Evolutionary conservation across 2,329 filamentous ascomycete genomes (phyloP), one percentile per base, ranked within the genome.

Genomic region (Aspergillus costaricaensis): DNA sequence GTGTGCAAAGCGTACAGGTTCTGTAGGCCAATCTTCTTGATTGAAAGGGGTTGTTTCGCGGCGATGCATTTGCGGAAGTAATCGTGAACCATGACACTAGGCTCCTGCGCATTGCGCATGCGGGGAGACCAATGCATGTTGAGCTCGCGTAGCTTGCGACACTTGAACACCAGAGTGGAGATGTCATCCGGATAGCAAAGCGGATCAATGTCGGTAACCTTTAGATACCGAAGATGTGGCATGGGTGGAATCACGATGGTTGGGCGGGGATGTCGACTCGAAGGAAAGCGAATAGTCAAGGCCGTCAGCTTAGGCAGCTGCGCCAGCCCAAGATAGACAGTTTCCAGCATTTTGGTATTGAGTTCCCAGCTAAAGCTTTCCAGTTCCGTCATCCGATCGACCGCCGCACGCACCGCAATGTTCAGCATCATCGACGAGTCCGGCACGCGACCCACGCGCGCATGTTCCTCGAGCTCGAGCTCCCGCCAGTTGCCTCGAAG

Each of bases 141-240:
- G 7, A 88, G 72, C 32, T 84, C 82, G 43, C 80, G 76, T 4
- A 88, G 74, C 55, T 83, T 83, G 62, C 78, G 81, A 4, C 83
- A 82, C n/a, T 81, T 76, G 14, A 80, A 71, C 6, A 88, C 72
- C 14, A 88, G 72, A 21, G 83, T 75, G 14, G 84, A 85, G 8
- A 88, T 81, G 65, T 88, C 86, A 71, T 88, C 86, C 0, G 85
- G 85, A 66, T 87, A 86, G 73, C 86, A 88, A 9, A 88, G 77
- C 1, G 86, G 86, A 58, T 88, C 86, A 55, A 88, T 85, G 63
- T 88, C 81, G 61, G 83, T 83, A 27, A 86, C 77, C 55, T 82
- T 81, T 38, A 88, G 76, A 4, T 75, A 77, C 36, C 76, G 76
- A 23, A 88, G 76, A 63, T 82, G 84, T 7, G 83, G 82, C 67